A percentile compares a stretch with the other conserved stretches of the same genome.
Conservation (phyloP, 177 flowering plant genomes). For the Vitis hybrid region DNA sequence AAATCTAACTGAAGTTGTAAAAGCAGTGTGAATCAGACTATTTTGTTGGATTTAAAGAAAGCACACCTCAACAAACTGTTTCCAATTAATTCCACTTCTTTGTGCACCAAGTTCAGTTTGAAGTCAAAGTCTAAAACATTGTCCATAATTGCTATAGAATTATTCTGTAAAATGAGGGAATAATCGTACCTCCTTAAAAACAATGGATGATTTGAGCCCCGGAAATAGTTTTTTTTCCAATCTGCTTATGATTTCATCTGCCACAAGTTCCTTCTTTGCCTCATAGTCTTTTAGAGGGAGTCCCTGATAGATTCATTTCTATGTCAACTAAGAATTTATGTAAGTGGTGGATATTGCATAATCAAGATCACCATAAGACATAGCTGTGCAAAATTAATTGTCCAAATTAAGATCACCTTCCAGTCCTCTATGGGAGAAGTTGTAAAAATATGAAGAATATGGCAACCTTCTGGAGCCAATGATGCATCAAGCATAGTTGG, state of each 20-base stretch:
- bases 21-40: too few relatives aligned
- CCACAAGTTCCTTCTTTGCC: conserved; percentile 76
- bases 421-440: conserved; percentile 89
- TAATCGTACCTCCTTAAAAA: conserved; percentile 72
- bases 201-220: conserved; percentile 70
- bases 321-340: too few relatives aligned
- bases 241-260: conserved; percentile 77
- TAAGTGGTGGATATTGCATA: too few relatives aligned
- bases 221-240: conserved; percentile 92
- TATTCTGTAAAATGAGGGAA: not conserved
- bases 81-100: too few relatives aligned
- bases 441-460: conserved; percentile 93
- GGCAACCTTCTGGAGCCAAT: conserved; percentile 82
- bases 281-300: conserved; percentile 73
- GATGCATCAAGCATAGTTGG: conserved; percentile 92
- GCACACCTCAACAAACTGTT: too few relatives aligned
- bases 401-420: conserved; percentile 50
- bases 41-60: too few relatives aligned
- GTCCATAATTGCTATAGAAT: not conserved
- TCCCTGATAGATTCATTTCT: conserved; percentile 41
- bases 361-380: too few relatives aligned
- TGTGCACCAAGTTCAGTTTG: not conserved
- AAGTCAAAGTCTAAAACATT: not conserved
- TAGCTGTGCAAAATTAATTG: too few relatives aligned
- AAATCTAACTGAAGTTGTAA: too few relatives aligned